Percentiles rank a stretch among this genome's conserved stretches.
These are phyloP conservation scores for Paracorniculantispora psalliotae DNA, from an alignment of 2,329 filamentous ascomycete species.

Conservation along the genomic window DNA sequence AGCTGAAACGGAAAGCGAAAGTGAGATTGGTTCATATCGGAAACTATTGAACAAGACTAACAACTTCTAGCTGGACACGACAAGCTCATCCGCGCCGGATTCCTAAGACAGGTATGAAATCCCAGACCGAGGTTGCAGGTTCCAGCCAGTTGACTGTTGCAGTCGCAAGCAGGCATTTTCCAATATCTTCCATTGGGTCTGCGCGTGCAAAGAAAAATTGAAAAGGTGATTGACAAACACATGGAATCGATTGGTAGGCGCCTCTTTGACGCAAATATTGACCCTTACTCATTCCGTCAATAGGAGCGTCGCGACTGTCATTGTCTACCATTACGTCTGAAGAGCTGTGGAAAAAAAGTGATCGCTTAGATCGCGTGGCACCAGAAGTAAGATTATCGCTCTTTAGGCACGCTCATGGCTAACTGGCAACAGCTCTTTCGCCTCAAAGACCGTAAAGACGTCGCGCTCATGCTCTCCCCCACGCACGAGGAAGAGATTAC, in stretches of 20 bases:
- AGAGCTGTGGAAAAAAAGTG: conserved; percentile 75
- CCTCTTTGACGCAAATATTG: neutral
- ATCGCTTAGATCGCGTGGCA: conserved; percentile 66
- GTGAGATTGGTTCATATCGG: conserved; percentile 28
- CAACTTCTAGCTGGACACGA: conserved; percentile 52
- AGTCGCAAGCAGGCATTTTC: conserved; percentile 86
- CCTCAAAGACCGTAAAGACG: conserved; percentile 72
- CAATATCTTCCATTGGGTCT: conserved; percentile 85
- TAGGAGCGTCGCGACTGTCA: conserved; percentile 73
- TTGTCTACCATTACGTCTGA: conserved; percentile 84
- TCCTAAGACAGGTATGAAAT: conserved; percentile 62
- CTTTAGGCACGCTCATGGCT: conserved; percentile 16
- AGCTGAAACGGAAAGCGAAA: conserved; percentile 50
- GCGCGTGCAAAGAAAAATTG: conserved; percentile 83
- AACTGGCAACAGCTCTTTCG: conserved; percentile 61
- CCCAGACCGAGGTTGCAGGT: neutral
- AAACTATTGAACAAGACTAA: conserved; percentile 16
- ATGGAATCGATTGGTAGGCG: conserved; percentile 68
- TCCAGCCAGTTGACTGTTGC: conserved; percentile 4
- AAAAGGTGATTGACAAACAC: conserved; percentile 78
- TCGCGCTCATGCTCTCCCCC: conserved; percentile 72
- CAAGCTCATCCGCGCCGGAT: conserved; percentile 66
- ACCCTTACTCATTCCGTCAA: neutral
- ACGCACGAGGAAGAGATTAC: conserved; percentile 99
- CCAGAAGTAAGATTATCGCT: conserved; percentile 57